Base-by-base conservation (phyloP, 495 filamentous ascomycete species). In the Annulohypoxylon maeteangense region DNA sequence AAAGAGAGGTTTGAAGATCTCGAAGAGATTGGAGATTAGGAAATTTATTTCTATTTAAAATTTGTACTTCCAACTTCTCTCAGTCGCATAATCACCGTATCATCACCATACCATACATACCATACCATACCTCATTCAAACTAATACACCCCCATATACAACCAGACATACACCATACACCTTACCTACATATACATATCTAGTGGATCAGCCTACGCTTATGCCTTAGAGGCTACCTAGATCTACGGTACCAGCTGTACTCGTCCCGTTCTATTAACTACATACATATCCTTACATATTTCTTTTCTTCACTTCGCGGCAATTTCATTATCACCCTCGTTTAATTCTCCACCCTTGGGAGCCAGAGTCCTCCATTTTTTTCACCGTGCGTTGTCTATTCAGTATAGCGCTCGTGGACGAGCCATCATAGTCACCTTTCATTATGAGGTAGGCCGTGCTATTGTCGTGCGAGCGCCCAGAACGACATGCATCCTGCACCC, bases 401-500 rank as follows among this genome's bases (percentile, higher is more conserved):
- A 56, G 50, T 62, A 65, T 64, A 68, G 64, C 20, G 61, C 56
- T 73, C 72, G 67, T 62, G 66, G 66, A 70, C 63, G 63, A 65
- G 64, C 70, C 65, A 55, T 68, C 65, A 65, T 68, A 65, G 57
- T 69, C 73, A 42, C 62, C 62, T 25, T 76, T 74, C 75, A 78
- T 75, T 76, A 78, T 78, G 75, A 78, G 75, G 75, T 78, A 78
- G 74, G 74, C 71, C 54, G 67, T 71, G 67, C 59, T 68, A 74
- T 66, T 61, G 51, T 68, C 65, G 67, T 71, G 70, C 66, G 68
- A 76, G 65, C 70, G 65, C 66, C 62, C 47, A 57, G 48, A 65
- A 75, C 75, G 75, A 77, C 71, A 83, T 82, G 81, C 78, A 82
- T 81, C 78, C 79, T 69, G 79, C 79, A 76, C 75, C 80, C 67